These are phyloP conservation scores for Malus hybrid DNA, from an alignment of 331 rosid species.

Conservation along the genomic window DNA sequence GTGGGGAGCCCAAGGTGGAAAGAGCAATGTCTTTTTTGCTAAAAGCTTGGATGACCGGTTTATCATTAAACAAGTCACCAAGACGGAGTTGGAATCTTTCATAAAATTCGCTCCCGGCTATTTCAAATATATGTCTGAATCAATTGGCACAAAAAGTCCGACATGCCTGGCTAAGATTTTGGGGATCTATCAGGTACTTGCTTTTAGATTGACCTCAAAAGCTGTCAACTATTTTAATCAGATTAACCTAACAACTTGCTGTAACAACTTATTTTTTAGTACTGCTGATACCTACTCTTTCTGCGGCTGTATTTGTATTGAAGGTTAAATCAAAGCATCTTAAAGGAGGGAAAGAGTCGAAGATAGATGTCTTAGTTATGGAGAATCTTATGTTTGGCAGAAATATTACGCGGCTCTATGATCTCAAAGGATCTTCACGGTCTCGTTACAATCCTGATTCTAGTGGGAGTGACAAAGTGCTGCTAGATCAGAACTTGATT, in stretches of 20 bases:
- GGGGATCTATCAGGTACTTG: conserved; percentile 85
- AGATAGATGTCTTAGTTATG: conserved; percentile 90
- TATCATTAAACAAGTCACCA: conserved; percentile 83
- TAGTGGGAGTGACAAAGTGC: conserved; percentile 79
- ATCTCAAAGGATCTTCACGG: conserved; percentile 92
- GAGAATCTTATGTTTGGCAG: conserved; percentile 87
- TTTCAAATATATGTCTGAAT: conserved; percentile 83
- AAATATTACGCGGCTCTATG: conserved; percentile 71
- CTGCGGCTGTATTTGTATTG: conserved; percentile 24
- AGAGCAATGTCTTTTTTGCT: conserved; percentile 93
- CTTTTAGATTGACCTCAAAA: background rate
- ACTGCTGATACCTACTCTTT: conserved; percentile 7
- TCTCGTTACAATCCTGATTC: conserved; percentile 86
- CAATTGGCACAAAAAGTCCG: conserved; percentile 74
- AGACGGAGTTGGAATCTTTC: conserved; percentile 94
- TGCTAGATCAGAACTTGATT: conserved; percentile 87
- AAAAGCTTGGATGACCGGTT: conserved; percentile 92
- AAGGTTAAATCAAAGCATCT: conserved; percentile 76
- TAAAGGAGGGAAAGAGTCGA: conserved; percentile 82
- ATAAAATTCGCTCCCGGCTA: conserved; percentile 79
- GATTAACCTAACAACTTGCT: conserved; percentile 4
- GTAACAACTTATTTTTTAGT: background rate
- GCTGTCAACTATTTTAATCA: background rate
- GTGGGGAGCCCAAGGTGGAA: conserved; percentile 99
- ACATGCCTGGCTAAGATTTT: conserved; percentile 93